Evolutionary conservation across 257 asterid genomes (phyloP), one percentile per base, ranked within the genome.

Genomic region (Verbascum thapsus): DNA sequence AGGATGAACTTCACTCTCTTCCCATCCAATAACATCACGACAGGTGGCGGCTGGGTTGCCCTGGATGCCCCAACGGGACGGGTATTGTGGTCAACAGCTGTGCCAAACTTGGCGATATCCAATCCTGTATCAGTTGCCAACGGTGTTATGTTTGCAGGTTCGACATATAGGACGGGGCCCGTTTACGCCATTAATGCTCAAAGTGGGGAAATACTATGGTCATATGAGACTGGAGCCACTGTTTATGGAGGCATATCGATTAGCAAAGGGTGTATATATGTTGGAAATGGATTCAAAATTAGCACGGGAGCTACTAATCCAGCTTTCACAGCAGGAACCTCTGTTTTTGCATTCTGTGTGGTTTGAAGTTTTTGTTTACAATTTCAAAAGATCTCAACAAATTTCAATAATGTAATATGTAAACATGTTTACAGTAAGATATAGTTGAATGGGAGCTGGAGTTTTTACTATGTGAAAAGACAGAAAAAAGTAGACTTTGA

Each of bases 241-340:
- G 64, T 75, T 9, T 76, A 15, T 51, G 82, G 80, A 6, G 85
- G 85, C 8, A 40, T 76, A 32, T 71, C 84, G 1, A 78, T 78
- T 0, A 75, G 78, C 76, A 64, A 61, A 40, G 81, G 84, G 0
- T 78, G 84, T 60, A 52, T 72, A n/a, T 75, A 62, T 6, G 78
- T 72, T 0, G 84, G 84, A 6, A 45, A 71, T 20, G 81, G 81
- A n/a, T 78, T 71, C 13, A 52, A 17, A 3, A 43, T 26, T 26
- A 5, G 32, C 32, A 2, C 5, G 32, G 32, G 32, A 26, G 32
- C 32, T 26, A 26, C 13, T 3, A 50, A 11, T 30, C 78, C 81
- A 5, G 3, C 41, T 1, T 40, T 1, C 54, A 59, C 78, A 7
- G 48, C 63, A 1, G 80, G 85, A 60, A 67, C 76, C 12, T 70